Evolutionary conservation across 441 rosid species (phyloP), one percentile per base, ranked within the genome.

Genomic region (Arabidopsis lyrata): DNA sequence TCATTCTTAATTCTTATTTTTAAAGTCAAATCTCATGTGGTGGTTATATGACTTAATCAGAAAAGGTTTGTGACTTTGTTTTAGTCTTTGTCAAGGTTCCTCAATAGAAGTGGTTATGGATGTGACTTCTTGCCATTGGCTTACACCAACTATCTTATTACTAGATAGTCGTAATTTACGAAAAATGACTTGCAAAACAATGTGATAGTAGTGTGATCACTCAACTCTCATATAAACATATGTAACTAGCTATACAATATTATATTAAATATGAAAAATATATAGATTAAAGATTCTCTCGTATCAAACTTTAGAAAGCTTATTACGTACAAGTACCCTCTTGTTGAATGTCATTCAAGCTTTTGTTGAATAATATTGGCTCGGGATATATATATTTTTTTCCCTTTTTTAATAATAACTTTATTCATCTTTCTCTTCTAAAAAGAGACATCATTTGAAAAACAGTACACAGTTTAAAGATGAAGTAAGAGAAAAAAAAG

Each of bases 41-140:
- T 67, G 15, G 74, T 75, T 75, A 52, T 6, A n/a, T 31, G 58
- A 27, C 68, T 41, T 50, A 58, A 64, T 66, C 60, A 5, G 34
- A 62, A 59, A 74, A 63, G 16, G 56, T 52, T 60, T n/a, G 36
- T 27, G 34, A 38, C 67, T 48, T 70, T 44, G 38, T 24, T 44
- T 49, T 24, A 49, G 41, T 48, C 34, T 72, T 73, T 64, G 69
- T 1, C 50, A 22, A 55, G 45, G 47, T 66, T 57, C 20, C 24
- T 18, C 2, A 42, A 44, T 5, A 68, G 36, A 68, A 75, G 70
- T 68, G 65, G 74, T 68, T 62, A 54, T 13, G 5, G 38, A 68
- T 68, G 18, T 75, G 74, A 61, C 74, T 24, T 34, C 57, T 41
- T 75, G 55, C 49, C 53, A 67, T 59, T 74, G 73, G 63, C 27